A percentile compares a stretch with the other conserved stretches of the same genome.
Conservation (phyloP, 2,329 filamentous ascomycete species). For the Ceratocystis cubensis region DNA sequence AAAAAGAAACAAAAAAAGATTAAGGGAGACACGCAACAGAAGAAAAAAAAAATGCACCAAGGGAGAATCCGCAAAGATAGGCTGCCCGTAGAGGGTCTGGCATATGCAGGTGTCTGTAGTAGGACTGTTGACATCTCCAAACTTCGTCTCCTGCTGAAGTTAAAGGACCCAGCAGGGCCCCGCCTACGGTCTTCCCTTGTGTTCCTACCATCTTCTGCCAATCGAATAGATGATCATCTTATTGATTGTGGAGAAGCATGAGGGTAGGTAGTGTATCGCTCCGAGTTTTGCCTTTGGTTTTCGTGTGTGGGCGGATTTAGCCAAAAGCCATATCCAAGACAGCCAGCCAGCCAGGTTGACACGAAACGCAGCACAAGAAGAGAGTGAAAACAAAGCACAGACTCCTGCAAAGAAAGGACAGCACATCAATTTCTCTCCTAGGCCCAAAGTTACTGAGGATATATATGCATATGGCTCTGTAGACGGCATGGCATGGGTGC, state of each 20-base stretch:
- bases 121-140: background rate
- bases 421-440: background rate
- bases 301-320: background rate
- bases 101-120: background rate
- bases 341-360: background rate
- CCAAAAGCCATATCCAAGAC: background rate
- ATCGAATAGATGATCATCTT: background rate
- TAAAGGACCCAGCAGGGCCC: background rate
- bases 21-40: background rate
- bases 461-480: background rate
- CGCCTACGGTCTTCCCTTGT: background rate
- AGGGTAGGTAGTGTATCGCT: background rate
- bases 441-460: background rate
- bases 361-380: background rate
- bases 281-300: background rate
- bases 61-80: background rate
- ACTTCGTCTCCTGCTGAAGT: background rate
- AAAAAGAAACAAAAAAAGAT: background rate
- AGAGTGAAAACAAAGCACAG: background rate
- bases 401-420: background rate
- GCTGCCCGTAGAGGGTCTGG: background rate
- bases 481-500: background rate
- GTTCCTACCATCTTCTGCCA: background rate
- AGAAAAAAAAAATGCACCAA: background rate
- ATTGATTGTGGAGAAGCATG: conserved; percentile 3